These are phyloP conservation scores for Oryza meridionalis DNA, from an alignment of 176 grass and related monocot genomes.

Conservation along the genomic window DNA sequence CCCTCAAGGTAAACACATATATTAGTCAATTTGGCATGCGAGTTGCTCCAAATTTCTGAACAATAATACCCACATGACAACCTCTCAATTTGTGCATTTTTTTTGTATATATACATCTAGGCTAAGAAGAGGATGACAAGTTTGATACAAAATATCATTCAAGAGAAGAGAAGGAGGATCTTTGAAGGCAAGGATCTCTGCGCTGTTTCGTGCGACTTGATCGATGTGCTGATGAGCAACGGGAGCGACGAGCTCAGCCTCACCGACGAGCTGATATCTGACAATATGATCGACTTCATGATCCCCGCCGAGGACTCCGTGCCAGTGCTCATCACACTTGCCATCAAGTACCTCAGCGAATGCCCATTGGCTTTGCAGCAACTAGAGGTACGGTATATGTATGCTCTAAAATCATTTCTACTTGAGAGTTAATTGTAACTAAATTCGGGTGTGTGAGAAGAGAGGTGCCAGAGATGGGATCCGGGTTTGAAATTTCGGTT, in stretches of 20 bases:
- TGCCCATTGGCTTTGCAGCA: slow-evolving; percentile 82
- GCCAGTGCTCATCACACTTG: slow-evolving; percentile 88
- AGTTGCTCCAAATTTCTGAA: not conserved
- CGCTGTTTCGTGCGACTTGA: slow-evolving; percentile 39
- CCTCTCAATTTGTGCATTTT: not conserved
- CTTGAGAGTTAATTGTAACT: not conserved
- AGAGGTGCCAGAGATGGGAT: no score
- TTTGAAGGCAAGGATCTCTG: not conserved
- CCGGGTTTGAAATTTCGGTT: not conserved
- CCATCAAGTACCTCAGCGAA: slow-evolving; percentile 91
- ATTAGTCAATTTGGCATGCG: not conserved
- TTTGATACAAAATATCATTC: slow-evolving; percentile 77
- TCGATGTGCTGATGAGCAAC: slow-evolving; percentile 81
- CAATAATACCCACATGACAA: not conserved
- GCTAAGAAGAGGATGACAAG: slow-evolving; percentile 93
- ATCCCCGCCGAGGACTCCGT: slow-evolving; percentile 98
- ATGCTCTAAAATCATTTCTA: not conserved
- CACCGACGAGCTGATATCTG: slow-evolving; percentile 89
- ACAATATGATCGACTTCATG: slow-evolving; percentile 99
- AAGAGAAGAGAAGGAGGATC: slow-evolving; percentile 67
- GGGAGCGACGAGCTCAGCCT: slow-evolving; percentile 64
- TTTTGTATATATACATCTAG: slow-evolving; percentile 16
- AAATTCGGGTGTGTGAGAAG: not conserved
- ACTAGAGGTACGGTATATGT: slow-evolving; percentile 56
- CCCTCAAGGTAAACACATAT: slow-evolving; percentile 58